These are phyloP conservation scores for Trichothecium roseum DNA, from an alignment of 2,329 filamentous ascomycete species.

Conservation along the genomic window DNA sequence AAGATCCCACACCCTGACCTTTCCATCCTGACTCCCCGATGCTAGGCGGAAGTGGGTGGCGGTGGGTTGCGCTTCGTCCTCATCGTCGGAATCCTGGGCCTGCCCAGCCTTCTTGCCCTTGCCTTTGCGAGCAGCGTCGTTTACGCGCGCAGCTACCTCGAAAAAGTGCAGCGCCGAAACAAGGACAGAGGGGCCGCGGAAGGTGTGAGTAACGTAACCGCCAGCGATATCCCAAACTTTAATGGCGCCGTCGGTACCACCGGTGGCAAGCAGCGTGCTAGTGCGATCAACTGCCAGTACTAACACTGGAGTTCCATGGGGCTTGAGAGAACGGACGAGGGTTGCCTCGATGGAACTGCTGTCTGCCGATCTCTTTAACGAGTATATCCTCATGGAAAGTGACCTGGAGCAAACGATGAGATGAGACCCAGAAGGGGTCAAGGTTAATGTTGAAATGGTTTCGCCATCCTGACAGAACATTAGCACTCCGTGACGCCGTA, in stretches of 20 bases:
- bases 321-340: slow-evolving; percentile 72
- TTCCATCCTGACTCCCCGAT: slow-evolving; percentile 89
- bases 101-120: slow-evolving; percentile 24
- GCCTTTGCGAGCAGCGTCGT: slow-evolving; percentile 10
- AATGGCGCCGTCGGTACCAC: slow-evolving; percentile 83
- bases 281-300: slow-evolving; percentile 78
- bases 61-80: slow-evolving; percentile 22
- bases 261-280: slow-evolving; percentile 82
- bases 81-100: slow-evolving; percentile 23
- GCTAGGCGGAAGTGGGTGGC: slow-evolving; percentile 64
- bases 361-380: slow-evolving; percentile 50
- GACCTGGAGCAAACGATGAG: slow-evolving; percentile 88
- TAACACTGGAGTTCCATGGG: slow-evolving; percentile 82
- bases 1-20: slow-evolving; percentile 84
- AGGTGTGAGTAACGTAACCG: slow-evolving; percentile 89
- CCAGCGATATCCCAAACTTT: slow-evolving; percentile 94
- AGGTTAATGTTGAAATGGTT: slow-evolving; percentile 63
- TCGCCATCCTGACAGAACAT: slow-evolving; percentile 56
- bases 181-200: slow-evolving; percentile 84
- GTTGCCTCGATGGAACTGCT: slow-evolving; percentile 51
- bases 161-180: slow-evolving; percentile 91
- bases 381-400: slow-evolving; percentile 88
- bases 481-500: slow-evolving; percentile 5
- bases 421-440: slow-evolving; percentile 81
- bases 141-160: slow-evolving; percentile 47